Conservation (phyloP, 352 stramenopile species). For the Pythium aphanidermatum region DNA sequence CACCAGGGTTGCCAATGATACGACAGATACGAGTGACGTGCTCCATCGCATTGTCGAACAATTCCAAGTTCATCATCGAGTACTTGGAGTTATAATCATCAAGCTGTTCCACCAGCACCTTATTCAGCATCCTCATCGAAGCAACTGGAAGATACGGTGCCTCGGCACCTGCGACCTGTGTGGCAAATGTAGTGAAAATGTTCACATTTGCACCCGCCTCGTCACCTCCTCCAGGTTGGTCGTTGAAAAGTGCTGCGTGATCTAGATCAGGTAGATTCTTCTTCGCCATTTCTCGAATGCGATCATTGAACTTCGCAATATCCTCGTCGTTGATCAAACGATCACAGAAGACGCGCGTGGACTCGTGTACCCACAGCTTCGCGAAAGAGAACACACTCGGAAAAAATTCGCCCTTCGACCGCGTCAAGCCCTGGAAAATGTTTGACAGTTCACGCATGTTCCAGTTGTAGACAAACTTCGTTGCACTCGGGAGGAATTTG, state of each 20-base stretch:
- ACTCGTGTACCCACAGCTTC: conserved; percentile 95
- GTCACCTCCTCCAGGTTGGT: conserved; percentile 26
- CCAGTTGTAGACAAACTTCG: conserved; percentile 99
- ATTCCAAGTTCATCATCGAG: conserved; percentile 97
- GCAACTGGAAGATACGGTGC: conserved; percentile 68
- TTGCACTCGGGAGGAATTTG: conserved; percentile 93
- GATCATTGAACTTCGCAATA: conserved; percentile 88
- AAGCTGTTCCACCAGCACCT: conserved; percentile 91
- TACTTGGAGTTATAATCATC: conserved; percentile 97
- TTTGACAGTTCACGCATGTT: conserved; percentile 97
- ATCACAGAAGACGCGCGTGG: conserved; percentile 96
- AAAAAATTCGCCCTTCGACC: conserved; percentile 92
- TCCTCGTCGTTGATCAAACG: conserved; percentile 95
- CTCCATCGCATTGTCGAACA: conserved; percentile 97
- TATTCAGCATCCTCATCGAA: conserved; percentile 84
- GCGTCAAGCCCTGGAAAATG: conserved; percentile 94
- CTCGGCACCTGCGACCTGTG: conserved; percentile 50
- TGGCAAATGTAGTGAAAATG: conserved; percentile 96
- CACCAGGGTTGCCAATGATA: conserved; percentile 95
- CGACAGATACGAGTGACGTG: conserved; percentile 95
- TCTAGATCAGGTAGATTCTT: conserved; percentile 89
- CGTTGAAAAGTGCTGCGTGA: conserved; percentile 78
- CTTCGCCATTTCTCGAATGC: conserved; percentile 91
- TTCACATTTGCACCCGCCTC: conserved; percentile 52
- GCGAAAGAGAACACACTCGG: conserved; percentile 77